Conservation (phyloP, 495 filamentous ascomycete genomes). For the Aspergillus taichungensis region DNA sequence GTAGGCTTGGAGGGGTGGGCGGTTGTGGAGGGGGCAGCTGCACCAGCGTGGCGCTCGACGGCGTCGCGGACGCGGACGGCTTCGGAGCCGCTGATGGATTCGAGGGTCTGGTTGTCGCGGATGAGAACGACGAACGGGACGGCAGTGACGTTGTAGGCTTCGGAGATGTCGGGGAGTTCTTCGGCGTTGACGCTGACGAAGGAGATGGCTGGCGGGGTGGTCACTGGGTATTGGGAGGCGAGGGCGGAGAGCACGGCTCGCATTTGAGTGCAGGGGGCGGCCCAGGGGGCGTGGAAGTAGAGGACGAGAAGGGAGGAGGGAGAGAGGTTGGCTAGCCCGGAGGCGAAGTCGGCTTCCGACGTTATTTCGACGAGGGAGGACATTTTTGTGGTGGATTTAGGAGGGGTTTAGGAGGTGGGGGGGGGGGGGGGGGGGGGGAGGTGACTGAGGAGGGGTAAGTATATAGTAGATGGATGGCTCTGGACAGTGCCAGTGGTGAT, state of each 20-base stretch:
- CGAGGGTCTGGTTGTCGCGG: slow-evolving; percentile 58
- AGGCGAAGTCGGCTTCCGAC: slow-evolving; percentile 56
- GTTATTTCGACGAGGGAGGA: slow-evolving; percentile 67
- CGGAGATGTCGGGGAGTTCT: slow-evolving; percentile 76
- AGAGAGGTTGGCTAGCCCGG: slow-evolving; percentile 54
- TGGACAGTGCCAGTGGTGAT: background rate
- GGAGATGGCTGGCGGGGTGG: slow-evolving; percentile 53
- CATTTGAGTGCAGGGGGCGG: slow-evolving; percentile 94
- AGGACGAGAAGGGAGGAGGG: slow-evolving; percentile 64
- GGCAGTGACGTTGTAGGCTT: slow-evolving; percentile 84
- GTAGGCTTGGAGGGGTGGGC: slow-evolving; percentile 23
- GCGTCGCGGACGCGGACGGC: slow-evolving; percentile 69
- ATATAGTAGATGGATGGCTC: background rate
- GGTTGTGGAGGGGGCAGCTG: slow-evolving; percentile 3
- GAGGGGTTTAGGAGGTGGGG: slow-evolving; percentile 4
- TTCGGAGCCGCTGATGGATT: slow-evolving; percentile 81
- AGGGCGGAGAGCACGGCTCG: slow-evolving; percentile 74
- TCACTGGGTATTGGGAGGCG: slow-evolving; percentile 67
- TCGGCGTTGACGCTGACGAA: slow-evolving; percentile 89
- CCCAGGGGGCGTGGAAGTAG: slow-evolving; percentile 95
- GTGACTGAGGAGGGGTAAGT: background rate
- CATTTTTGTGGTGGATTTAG: slow-evolving; percentile 36
- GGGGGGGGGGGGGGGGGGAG: background rate
- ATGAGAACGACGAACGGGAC: slow-evolving; percentile 86
- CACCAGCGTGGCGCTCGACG: slow-evolving; percentile 68